phyloP scores from a whole-genome alignment of 306 rosid species.

The Pueraria montana region DNA sequence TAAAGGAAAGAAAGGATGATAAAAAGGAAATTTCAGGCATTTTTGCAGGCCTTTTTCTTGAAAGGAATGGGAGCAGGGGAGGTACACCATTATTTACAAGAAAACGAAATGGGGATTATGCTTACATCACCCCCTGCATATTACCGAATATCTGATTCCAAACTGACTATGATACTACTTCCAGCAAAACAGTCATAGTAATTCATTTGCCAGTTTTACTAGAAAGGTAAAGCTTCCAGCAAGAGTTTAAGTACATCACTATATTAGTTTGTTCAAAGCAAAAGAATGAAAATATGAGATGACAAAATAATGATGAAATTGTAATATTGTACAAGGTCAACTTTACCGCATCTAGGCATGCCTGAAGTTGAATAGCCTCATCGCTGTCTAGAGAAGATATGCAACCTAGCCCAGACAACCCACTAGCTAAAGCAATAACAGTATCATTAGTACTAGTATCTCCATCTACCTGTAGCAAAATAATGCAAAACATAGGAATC shows the following conservation, averaged over 20 bases:
- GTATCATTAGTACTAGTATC: slow-evolving; percentile 98
- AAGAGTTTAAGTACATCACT: slow-evolving; percentile 1
- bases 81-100: background rate
- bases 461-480: slow-evolving; percentile 86
- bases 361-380: slow-evolving; percentile 86
- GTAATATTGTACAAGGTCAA: slow-evolving; percentile 20
- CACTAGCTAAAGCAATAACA: slow-evolving; percentile 94
- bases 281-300: slow-evolving; percentile 21
- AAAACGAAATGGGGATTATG: slow-evolving; percentile 7
- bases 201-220: slow-evolving; percentile 30
- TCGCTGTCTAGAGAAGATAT: slow-evolving; percentile 70
- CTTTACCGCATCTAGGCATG: slow-evolving; percentile 82
- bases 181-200: slow-evolving; percentile 1
- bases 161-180: background rate
- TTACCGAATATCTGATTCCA: slow-evolving; percentile 8
- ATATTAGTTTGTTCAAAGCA: slow-evolving; percentile 1
- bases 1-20: slow-evolving; percentile 4
- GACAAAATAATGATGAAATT: slow-evolving; percentile 13
- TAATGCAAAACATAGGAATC: slow-evolving; percentile 30
- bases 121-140: slow-evolving; percentile 16
- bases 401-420: slow-evolving; percentile 72
- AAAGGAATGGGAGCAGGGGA: background rate
- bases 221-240: slow-evolving; percentile 23
- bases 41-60: background rate
- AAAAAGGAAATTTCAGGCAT: slow-evolving; percentile 28